These are phyloP conservation scores for Casuarina glauca DNA, from an alignment of 306 rosid species.

Conservation along the genomic window DNA sequence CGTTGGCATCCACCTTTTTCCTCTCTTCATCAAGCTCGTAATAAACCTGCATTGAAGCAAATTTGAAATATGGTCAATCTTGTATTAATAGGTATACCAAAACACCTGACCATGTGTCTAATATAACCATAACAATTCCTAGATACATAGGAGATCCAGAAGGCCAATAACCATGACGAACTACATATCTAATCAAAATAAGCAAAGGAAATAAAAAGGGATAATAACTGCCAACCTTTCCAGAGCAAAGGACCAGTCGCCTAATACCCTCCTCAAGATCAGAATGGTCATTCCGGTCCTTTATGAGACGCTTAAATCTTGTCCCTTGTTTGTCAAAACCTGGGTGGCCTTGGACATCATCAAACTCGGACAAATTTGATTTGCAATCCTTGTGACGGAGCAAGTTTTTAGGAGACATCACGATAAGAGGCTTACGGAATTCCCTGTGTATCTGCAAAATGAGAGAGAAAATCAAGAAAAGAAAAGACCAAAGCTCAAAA, in stretches of 20 bases:
- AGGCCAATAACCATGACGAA: not conserved
- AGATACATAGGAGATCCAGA: not conserved
- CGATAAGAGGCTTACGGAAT: constrained; percentile 92
- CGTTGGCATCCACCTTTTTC: constrained; percentile 63
- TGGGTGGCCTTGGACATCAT: constrained; percentile 97
- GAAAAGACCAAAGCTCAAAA: not conserved
- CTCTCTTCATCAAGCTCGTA: constrained; percentile 89
- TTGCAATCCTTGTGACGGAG: constrained; percentile 90
- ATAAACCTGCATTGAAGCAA: constrained; percentile 60
- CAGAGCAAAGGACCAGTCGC: constrained; percentile 89
- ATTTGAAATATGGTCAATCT: not conserved
- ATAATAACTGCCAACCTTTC: constrained; percentile 54
- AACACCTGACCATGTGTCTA: not conserved
- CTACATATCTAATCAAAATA: not conserved
- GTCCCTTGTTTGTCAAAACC: constrained; percentile 99
- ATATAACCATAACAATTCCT: not conserved
- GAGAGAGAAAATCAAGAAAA: constrained; percentile 24
- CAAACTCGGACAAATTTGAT: constrained; percentile 91
- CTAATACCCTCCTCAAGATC: constrained; percentile 83
- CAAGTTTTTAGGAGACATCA: constrained; percentile 93
- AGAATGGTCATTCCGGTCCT: constrained; percentile 81
- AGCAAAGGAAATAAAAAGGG: not conserved
- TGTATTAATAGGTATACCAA: not conserved
- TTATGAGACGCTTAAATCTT: constrained; percentile 92
- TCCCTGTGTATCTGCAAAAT: constrained; percentile 76